Evolutionary conservation across 768 basidiomycete species (phyloP), one percentile per base, ranked within the genome.

Genomic region (Russula virescens): DNA sequence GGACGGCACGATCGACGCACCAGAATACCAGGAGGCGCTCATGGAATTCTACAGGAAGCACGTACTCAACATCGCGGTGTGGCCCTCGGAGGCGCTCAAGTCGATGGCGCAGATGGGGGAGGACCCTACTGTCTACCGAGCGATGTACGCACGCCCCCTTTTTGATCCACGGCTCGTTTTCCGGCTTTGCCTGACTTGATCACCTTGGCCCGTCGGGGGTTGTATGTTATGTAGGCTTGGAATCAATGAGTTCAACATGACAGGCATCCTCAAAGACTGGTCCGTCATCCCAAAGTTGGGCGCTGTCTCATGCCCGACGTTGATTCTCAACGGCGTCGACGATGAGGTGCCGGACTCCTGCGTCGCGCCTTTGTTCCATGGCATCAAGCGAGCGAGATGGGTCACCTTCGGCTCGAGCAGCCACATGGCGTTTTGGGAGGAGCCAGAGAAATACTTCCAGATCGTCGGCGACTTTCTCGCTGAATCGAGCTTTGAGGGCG

Each of bases 121-220:
- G 31, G 77, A 79, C 64, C 69, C 73, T 6, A 79, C 77, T 2
- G 76, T 77, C 3, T 73, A 74, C 58, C 57, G 66, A 14, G 72
- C 73, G 10, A 76, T 76, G 76, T 76, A 58, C 38, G 74, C 61
- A 21, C 9, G 42, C 13, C n/a, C n/a, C n/a, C n/a, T n/a, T 38
- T 14, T 38, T 9, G 8, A 18, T 19, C 19, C 42, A 43, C 18
- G 13, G 9, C 5, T 19, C 18, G 18, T 8, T 43, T 13, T 43
- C 46, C 3, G 5, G 31, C 31, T 4, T 28, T 9, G 25, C 45
- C n/a, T 5, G 35, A 13, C 40, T 50, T 34, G 25, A 2, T 38
- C 13, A 14, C 38, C 38, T 35, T 25, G 3, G 19, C 26, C 23
- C 25, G 13, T 11, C 2, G 2, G 19, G n/a, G 38, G 8, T 38